Evolutionary conservation across 2,329 filamentous ascomycete genomes (phyloP).

Genomic region (Aspergillus ibericus): DNA sequence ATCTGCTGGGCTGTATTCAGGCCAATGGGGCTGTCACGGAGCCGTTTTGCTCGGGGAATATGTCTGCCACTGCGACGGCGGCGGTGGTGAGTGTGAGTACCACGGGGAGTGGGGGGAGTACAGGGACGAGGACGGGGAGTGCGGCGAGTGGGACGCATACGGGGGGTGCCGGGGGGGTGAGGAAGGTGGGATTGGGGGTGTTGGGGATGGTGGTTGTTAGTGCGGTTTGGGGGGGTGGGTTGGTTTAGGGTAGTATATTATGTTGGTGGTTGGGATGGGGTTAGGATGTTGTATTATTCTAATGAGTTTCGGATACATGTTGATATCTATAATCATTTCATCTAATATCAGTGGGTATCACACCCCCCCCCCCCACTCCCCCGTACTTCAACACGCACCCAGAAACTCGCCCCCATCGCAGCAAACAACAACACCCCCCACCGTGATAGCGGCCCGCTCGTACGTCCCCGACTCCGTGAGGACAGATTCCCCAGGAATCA

Average conservation of each 20-base stretch:
- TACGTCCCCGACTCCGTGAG: slow-evolving; percentile 22
- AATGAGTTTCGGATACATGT: too few relatives aligned
- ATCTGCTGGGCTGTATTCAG: slow-evolving; percentile 43
- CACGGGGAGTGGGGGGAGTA: slow-evolving; percentile 12
- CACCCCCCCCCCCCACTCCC: not conserved
- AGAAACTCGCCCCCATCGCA: slow-evolving; percentile 12
- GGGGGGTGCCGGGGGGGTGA: not conserved
- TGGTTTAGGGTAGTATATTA: not conserved
- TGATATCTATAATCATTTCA: not conserved
- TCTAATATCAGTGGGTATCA: not conserved
- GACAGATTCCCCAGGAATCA: slow-evolving; percentile 25
- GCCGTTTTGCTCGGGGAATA: slow-evolving; percentile 49
- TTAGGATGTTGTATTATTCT: too few relatives aligned
- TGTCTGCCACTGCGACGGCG: slow-evolving; percentile 43
- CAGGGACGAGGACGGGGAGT: not conserved
- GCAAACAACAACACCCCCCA: slow-evolving; percentile 27
- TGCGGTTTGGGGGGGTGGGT: not conserved
- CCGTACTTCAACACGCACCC: not conserved
- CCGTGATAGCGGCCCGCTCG: slow-evolving; percentile 26
- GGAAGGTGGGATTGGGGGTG: not conserved
- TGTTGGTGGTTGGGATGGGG: not conserved
- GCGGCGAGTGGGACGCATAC: not conserved
- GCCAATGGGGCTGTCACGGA: slow-evolving; percentile 39
- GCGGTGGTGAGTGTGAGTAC: slow-evolving; percentile 34
- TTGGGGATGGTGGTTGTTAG: not conserved